Evolutionary conservation across 805 yeast genomes (phyloP).

Genomic region (Lachancea nothofagi): DNA sequence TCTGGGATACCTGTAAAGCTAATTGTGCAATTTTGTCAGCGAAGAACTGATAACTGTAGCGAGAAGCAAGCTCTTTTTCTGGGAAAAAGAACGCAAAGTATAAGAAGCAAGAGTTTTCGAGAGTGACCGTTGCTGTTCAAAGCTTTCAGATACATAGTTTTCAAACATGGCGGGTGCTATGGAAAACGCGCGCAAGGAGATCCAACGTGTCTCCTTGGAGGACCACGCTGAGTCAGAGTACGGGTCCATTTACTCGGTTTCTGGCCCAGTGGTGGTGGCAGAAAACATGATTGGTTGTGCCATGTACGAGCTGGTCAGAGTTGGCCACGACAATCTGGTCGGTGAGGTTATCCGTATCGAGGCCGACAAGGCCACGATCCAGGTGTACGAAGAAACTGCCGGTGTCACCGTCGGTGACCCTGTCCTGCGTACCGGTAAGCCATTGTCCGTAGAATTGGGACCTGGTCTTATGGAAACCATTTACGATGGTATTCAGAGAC

Average conservation of each 20-base stretch:
- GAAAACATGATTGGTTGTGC: constrained; percentile 99
- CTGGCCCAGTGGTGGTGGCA: constrained; percentile 97
- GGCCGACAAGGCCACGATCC: constrained; percentile 95
- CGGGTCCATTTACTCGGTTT: constrained; percentile 88
- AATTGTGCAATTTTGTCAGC: not conserved
- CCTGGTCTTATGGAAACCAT: constrained; percentile 99
- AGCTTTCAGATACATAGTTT: not conserved
- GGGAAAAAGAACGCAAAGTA: not conserved
- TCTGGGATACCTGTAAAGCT: not conserved
- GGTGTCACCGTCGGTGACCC: constrained; percentile 99
- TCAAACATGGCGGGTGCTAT: constrained; percentile 78
- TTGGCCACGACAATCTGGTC: constrained; percentile 93
- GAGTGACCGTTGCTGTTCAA: not conserved
- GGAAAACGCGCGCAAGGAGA: constrained; percentile 93
- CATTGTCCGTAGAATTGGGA: constrained; percentile 97
- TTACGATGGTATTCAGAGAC: constrained; percentile 99
- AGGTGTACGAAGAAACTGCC: constrained; percentile 98
- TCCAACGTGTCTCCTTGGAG: constrained; percentile 78
- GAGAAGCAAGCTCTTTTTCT: not conserved
- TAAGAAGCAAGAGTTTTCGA: not conserved
- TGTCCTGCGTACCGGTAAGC: constrained; percentile 95
- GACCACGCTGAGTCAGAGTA: constrained; percentile 69
- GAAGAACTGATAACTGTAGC: not conserved
- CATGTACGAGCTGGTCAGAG: constrained; percentile 97
- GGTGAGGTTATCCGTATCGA: constrained; percentile 98